Evolutionary conservation across 2,329 filamentous ascomycete genomes (phyloP).

Genomic region (Septoria linicola): DNA sequence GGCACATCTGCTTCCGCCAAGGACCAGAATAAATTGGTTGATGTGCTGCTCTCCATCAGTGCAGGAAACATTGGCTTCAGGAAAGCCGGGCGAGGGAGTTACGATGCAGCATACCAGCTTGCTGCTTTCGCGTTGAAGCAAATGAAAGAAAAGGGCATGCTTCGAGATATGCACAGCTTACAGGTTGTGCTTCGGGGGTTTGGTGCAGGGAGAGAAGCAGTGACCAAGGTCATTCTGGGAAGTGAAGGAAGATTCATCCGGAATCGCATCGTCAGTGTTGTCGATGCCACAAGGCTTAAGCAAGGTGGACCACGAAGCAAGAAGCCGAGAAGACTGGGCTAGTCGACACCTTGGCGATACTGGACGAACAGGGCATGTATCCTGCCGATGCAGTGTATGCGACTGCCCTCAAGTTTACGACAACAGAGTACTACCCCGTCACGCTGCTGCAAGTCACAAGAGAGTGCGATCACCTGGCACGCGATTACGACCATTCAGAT

Average conservation of each 20-base stretch:
- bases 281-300: conserved; percentile 86
- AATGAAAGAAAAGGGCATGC: conserved; percentile 77
- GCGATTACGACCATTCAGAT: too few relatives aligned
- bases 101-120: conserved; percentile 91
- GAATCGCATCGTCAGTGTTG: conserved; percentile 72
- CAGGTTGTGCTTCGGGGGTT: conserved; percentile 85
- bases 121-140: conserved; percentile 78
- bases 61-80: conserved; percentile 89
- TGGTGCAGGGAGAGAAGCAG: conserved; percentile 81
- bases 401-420: too few relatives aligned
- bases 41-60: conserved; percentile 75
- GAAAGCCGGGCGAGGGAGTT: conserved; percentile 75
- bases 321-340: conserved; percentile 78
- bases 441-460: too few relatives aligned
- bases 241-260: conserved; percentile 76
- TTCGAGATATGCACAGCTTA: conserved; percentile 70
- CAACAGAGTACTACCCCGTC: too few relatives aligned
- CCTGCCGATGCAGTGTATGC: too few relatives aligned
- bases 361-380: too few relatives aligned
- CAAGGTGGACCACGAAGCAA: conserved; percentile 90
- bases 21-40: conserved; percentile 47
- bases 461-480: too few relatives aligned
- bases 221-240: conserved; percentile 84
- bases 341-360: background rate
- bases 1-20: conserved; percentile 46